These are phyloP conservation scores for Chaetomiaceae sp. DNA, from an alignment of 2,329 filamentous ascomycete genomes.

Conservation along the genomic window DNA sequence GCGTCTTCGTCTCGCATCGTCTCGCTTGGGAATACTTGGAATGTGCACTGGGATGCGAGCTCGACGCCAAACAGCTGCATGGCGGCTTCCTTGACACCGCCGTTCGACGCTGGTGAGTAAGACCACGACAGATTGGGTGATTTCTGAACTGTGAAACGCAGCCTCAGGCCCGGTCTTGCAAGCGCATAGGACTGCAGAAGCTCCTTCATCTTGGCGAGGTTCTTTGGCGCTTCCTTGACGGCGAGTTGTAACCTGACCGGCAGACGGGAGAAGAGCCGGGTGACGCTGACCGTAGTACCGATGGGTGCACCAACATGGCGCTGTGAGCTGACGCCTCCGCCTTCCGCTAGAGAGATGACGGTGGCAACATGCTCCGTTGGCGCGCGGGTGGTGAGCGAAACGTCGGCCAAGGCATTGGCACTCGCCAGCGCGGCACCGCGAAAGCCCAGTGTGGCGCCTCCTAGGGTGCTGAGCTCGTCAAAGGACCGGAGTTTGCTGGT, in stretches of 20 bases:
- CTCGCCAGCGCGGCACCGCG: constrained; percentile 70
- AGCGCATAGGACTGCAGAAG: constrained; percentile 62
- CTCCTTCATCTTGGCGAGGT: constrained; percentile 52
- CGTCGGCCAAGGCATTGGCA: constrained; percentile 54
- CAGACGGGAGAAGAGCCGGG: constrained; percentile 53
- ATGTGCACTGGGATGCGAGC: constrained; percentile 51
- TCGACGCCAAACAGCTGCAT: constrained; percentile 59
- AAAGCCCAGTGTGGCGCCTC: constrained; percentile 64
- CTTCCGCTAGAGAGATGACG: constrained; percentile 40
- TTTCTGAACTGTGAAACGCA: constrained; percentile 57
- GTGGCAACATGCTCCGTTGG: constrained; percentile 56
- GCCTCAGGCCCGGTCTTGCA: constrained; percentile 57
- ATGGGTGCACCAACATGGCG: constrained; percentile 48
- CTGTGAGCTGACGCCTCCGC: constrained; percentile 39
- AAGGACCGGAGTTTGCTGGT: constrained; percentile 70
- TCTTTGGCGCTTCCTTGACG: constrained; percentile 54
- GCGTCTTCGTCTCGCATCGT: background rate
- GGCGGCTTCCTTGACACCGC: constrained; percentile 53
- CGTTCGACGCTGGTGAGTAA: constrained; percentile 53
- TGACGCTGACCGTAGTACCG: constrained; percentile 64
- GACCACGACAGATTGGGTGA: constrained; percentile 52
- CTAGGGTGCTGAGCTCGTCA: constrained; percentile 55
- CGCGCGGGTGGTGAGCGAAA: constrained; percentile 61
- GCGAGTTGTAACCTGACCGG: constrained; percentile 60
- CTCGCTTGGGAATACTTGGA: constrained; percentile 27